phyloP scores from a whole-genome alignment of 371 early-diverging fungal genomes.

The Apophysomyces sp. region DNA sequence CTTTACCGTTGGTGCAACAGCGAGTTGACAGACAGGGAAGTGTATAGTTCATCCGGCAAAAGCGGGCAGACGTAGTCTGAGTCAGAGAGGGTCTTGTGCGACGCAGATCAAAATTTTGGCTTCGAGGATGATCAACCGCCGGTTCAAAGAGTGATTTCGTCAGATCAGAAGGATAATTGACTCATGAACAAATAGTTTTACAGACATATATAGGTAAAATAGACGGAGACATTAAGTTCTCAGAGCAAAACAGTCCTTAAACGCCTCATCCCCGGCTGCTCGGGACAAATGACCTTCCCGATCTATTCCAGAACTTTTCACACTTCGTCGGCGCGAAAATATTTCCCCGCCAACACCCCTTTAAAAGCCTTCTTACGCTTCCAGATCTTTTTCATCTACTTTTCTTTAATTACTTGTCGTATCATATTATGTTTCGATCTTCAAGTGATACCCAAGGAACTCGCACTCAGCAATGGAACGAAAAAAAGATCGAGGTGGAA shows the following conservation, averaged over 20 bases:
- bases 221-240: too few species aligned
- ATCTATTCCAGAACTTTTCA: neutral
- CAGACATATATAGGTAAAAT: too few species aligned
- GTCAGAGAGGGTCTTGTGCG: neutral
- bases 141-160: neutral
- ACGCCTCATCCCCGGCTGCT: neutral
- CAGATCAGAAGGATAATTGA: neutral
- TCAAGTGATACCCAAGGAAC: neutral
- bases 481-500: conserved; percentile 2
- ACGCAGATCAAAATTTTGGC: neutral
- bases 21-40: too few species aligned
- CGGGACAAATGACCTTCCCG: neutral
- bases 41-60: neutral
- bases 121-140: neutral
- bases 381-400: neutral
- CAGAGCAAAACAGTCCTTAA: neutral
- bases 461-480: neutral
- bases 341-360: neutral
- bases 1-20: too few species aligned
- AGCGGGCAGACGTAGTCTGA: neutral
- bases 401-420: neutral
- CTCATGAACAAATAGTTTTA: too few species aligned
- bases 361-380: neutral
- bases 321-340: neutral
- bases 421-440: neutral